These are phyloP conservation scores for Candida sojae DNA, from an alignment of 1,139 yeast genomes.

Conservation along the genomic window DNA sequence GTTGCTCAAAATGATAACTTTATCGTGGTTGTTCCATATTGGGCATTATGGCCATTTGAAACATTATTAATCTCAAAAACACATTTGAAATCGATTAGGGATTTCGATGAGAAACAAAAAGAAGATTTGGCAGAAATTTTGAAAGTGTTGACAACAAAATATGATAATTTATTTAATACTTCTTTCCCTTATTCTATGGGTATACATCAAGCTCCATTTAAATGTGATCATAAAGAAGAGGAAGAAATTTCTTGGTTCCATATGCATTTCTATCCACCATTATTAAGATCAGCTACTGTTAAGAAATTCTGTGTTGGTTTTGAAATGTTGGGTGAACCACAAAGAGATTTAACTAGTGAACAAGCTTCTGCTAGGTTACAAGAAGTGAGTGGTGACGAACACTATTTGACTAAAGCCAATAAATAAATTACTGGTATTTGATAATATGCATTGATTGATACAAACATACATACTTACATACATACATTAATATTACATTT, in stretches of 20 bases:
- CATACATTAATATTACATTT: not conserved
- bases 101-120: conserved; percentile 51
- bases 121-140: conserved; percentile 59
- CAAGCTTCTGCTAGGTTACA: conserved; percentile 65
- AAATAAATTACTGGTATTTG: not conserved
- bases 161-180: conserved; percentile 70
- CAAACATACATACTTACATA: not conserved
- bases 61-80: conserved; percentile 60
- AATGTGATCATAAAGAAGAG: conserved; percentile 37
- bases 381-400: conserved; percentile 42
- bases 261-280: conserved; percentile 79
- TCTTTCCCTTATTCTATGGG: conserved; percentile 85
- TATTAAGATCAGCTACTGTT: conserved; percentile 72
- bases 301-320: conserved; percentile 77
- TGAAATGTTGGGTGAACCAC: conserved; percentile 79
- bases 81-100: conserved; percentile 53
- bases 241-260: conserved; percentile 63
- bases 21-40: conserved; percentile 73
- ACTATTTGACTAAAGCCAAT: conserved; percentile 24
- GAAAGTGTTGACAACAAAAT: conserved; percentile 58
- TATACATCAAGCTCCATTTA: conserved; percentile 69
- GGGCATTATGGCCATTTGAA: conserved; percentile 88
- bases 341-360: conserved; percentile 76
- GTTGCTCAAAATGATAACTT: conserved; percentile 65
- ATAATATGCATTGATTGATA: not conserved